Percentiles rank a stretch among this genome's conserved stretches.
Evolutionary conservation across 345 rosid genomes (phyloP).

Genomic region (Syzygium aromaticum): DNA sequence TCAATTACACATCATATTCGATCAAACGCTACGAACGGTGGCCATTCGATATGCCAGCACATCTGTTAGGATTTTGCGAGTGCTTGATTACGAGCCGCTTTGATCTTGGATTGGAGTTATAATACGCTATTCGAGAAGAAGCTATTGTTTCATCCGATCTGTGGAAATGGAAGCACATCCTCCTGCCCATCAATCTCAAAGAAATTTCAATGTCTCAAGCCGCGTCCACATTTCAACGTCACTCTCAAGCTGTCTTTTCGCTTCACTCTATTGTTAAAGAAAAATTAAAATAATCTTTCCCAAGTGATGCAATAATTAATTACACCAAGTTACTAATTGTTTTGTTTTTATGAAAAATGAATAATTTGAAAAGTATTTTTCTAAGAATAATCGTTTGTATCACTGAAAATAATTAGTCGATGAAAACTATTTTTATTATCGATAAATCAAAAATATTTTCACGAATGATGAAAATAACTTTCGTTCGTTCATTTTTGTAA

Average conservation of each 20-base stretch:
- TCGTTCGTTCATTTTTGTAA: neutral
- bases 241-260: neutral
- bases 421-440: neutral
- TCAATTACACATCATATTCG: neutral
- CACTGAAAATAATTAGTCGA: neutral
- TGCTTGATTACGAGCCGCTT: neutral
- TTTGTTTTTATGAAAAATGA: neutral
- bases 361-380: neutral
- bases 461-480: neutral
- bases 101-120: neutral
- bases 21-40: neutral
- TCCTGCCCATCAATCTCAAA: neutral
- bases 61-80: neutral
- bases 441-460: neutral
- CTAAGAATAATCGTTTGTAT: too few relatives aligned
- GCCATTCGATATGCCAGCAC: neutral
- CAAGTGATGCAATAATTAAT: neutral
- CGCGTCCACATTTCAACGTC: neutral
- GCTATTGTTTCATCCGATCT: neutral
- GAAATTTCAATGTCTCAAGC: neutral
- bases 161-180: neutral
- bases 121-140: neutral
- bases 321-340: neutral
- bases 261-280: neutral
- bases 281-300: neutral